Evolutionary conservation across 305 asterid genomes (phyloP).

Genomic region (Rubia tinctorum): DNA sequence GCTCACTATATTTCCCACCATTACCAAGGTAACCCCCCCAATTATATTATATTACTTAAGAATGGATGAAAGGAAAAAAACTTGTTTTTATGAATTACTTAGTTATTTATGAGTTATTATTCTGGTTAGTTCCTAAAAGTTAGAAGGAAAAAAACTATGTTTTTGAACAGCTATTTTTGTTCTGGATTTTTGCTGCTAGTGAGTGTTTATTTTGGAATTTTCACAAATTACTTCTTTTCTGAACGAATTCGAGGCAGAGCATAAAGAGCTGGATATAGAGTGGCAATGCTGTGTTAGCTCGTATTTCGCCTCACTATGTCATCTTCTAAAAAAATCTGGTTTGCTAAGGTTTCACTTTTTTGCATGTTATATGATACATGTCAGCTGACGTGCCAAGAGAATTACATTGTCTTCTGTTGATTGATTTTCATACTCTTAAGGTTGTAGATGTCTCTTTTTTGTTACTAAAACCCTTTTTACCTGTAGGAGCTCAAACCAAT

Average conservation of each 20-base stretch:
- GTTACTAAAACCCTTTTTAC: conserved; percentile 9
- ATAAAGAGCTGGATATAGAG: too few relatives aligned
- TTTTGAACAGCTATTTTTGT: neutral
- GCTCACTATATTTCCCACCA: conserved; percentile 46
- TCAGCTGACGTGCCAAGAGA: neutral
- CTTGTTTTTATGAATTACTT: too few relatives aligned
- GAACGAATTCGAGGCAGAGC: too few relatives aligned
- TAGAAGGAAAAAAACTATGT: neutral
- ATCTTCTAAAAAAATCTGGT: conserved; percentile 73
- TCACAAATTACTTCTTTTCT: neutral
- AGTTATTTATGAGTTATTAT: neutral
- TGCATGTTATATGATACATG: neutral
- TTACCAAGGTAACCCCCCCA: conserved; percentile 47
- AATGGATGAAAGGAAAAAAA: neutral
- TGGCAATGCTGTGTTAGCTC: too few relatives aligned
- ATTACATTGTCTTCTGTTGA: neutral
- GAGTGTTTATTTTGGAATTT: neutral
- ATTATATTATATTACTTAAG: too few relatives aligned
- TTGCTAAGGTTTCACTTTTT: neutral
- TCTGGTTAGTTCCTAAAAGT: neutral
- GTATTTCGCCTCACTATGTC: conserved; percentile 63
- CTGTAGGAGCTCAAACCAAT: conserved; percentile 51
- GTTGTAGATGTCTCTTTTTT: conserved; percentile 17
- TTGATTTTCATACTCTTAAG: conserved; percentile 4
- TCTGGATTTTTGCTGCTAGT: neutral